These are phyloP conservation scores for Pleomassaria siparia DNA, from an alignment of 2,329 filamentous ascomycete genomes.

Conservation along the genomic window DNA sequence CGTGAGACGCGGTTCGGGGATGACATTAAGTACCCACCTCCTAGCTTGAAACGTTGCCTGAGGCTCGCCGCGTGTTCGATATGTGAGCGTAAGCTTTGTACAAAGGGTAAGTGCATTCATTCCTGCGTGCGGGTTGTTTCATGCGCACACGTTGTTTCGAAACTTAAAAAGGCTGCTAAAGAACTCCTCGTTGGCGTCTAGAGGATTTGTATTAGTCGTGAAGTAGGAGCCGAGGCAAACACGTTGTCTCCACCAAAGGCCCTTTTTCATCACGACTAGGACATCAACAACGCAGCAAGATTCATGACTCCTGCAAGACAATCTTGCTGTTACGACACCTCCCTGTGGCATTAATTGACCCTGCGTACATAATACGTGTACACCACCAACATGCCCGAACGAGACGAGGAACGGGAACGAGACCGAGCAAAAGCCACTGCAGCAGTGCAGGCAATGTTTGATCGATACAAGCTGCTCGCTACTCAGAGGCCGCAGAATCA, in stretches of 20 bases:
- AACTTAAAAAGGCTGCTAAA: slow-evolving; percentile 3
- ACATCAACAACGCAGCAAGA: too few species aligned
- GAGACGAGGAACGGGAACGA: slow-evolving; percentile 14
- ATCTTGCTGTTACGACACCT: background rate
- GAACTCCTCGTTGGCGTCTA: background rate
- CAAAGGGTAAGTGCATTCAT: background rate
- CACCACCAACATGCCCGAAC: slow-evolving; percentile 18
- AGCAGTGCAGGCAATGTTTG: slow-evolving; percentile 41
- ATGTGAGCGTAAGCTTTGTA: too few species aligned
- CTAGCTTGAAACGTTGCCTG: slow-evolving; percentile 7
- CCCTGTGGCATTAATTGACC: background rate
- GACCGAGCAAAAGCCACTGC: slow-evolving; percentile 37
- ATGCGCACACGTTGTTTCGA: slow-evolving; percentile 8
- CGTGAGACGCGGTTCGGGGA: background rate
- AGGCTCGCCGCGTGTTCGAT: slow-evolving; percentile 2
- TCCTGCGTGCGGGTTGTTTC: background rate
- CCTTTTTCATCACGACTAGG: background rate
- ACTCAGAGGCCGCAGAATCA: slow-evolving; percentile 33
- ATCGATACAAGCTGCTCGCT: slow-evolving; percentile 38
- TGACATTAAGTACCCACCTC: background rate
- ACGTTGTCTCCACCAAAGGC: background rate
- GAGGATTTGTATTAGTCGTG: background rate
- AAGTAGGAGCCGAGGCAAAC: slow-evolving; percentile 5
- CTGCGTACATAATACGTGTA: background rate
- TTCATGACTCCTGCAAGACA: too few species aligned